phyloP scores from a whole-genome alignment of 306 rosid genomes.

The Dryas octopetala region DNA sequence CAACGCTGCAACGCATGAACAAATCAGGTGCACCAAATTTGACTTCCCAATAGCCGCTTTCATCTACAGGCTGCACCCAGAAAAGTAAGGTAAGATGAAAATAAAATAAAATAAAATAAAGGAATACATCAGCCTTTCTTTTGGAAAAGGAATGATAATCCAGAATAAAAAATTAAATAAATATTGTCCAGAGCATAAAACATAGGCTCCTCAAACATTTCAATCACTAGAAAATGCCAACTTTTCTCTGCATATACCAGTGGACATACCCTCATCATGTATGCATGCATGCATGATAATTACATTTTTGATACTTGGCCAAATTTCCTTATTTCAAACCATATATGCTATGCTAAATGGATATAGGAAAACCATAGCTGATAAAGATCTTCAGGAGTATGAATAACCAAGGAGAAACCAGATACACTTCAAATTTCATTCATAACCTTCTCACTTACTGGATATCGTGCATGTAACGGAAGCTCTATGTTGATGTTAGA shows the following conservation, averaged over 20 bases:
- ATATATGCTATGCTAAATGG: not conserved
- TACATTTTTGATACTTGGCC: not conserved
- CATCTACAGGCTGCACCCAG: constrained; percentile 60
- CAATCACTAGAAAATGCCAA: not conserved
- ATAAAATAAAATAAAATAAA: not conserved
- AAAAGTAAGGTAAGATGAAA: not conserved
- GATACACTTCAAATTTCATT: constrained; percentile 8
- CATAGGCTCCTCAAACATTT: not conserved
- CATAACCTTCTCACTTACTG: constrained; percentile 39
- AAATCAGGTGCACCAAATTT: constrained; percentile 61
- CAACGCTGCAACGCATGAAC: constrained; percentile 48
- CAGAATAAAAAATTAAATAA: no score
- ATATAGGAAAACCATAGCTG: not conserved
- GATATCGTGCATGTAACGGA: constrained; percentile 88
- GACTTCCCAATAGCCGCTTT: constrained; percentile 65
- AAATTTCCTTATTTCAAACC: not conserved
- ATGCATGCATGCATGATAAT: not conserved
- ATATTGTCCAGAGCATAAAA: no score
- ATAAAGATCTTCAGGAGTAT: not conserved
- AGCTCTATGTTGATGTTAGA: constrained; percentile 43
- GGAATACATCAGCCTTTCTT: not conserved
- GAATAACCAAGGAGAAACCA: not conserved
- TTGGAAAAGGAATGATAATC: no score
- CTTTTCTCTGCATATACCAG: not conserved
- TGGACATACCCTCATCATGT: not conserved